Conservation (phyloP, 2,329 filamentous ascomycete genomes). For the Exophiala oligosperma region DNA sequence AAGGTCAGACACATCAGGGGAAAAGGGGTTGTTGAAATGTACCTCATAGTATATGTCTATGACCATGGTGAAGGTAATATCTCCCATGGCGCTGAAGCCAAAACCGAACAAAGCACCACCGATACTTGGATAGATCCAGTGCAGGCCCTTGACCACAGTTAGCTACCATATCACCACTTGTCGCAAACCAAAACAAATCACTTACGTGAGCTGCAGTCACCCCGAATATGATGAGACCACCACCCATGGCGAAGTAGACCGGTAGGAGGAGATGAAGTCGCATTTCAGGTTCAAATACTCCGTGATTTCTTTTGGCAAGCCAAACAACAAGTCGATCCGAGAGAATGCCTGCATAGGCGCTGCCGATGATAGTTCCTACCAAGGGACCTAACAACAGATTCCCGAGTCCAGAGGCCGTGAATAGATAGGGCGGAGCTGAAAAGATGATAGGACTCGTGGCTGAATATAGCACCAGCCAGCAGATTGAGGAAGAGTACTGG, state of each 20-base stretch:
- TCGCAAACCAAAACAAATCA: neutral
- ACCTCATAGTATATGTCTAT: constrained; percentile 30
- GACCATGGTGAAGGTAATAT: constrained; percentile 5
- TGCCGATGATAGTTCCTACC: constrained; percentile 41
- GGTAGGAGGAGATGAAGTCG: constrained; percentile 34
- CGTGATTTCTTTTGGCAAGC: constrained; percentile 45
- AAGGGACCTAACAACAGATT: constrained; percentile 36
- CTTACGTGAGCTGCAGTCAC: constrained; percentile 30
- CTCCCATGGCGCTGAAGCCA: no score
- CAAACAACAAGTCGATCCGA: constrained; percentile 39
- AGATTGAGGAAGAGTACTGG: constrained; percentile 39
- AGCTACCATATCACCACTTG: no score
- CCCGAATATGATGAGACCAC: constrained; percentile 41
- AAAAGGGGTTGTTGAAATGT: constrained; percentile 4
- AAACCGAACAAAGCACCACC: no score
- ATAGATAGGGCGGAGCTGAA: constrained; percentile 33
- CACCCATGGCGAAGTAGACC: constrained; percentile 26
- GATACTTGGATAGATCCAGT: no score
- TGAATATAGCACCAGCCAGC: constrained; percentile 34
- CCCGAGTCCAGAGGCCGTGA: constrained; percentile 32
- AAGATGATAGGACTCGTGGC: constrained; percentile 37
- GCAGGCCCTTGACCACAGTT: no score
- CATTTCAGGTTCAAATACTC: constrained; percentile 52
- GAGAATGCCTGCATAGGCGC: constrained; percentile 39
- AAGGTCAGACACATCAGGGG: neutral